Evolutionary conservation across 1,284 basidiomycete genomes (phyloP).

Genomic region (Inonotus hispidus): DNA sequence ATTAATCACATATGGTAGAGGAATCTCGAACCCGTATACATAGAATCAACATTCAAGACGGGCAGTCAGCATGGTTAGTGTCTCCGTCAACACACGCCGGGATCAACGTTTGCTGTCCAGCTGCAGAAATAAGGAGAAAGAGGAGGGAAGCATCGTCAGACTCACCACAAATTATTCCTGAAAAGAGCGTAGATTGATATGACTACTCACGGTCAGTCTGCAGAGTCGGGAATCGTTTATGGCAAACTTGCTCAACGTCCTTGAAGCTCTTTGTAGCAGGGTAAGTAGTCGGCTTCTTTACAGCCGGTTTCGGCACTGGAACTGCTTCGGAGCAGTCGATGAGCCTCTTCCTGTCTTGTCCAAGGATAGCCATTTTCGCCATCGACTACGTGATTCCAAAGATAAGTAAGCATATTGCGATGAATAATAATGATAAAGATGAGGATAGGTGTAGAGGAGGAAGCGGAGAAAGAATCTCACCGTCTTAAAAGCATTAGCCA

Average conservation of each 20-base stretch:
- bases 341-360: conserved; percentile 24
- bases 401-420: too few species aligned
- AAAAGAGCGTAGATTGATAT: too few species aligned
- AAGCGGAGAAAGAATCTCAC: background rate
- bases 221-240: conserved; percentile 14
- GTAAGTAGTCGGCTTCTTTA: conserved; percentile 15
- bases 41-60: background rate
- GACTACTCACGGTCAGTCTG: conserved; percentile 18
- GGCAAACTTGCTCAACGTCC: conserved; percentile 16
- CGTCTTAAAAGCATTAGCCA: conserved; percentile 28
- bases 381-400: conserved; percentile 22
- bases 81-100: conserved; percentile 16
- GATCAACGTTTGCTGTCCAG: conserved; percentile 13
- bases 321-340: conserved; percentile 22
- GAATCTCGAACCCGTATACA: too few species aligned
- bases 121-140: background rate
- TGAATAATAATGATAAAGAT: too few species aligned
- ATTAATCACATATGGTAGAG: too few species aligned
- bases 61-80: conserved; percentile 16
- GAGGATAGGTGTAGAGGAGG: background rate
- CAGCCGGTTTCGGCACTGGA: conserved; percentile 15
- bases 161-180: too few species aligned
- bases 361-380: conserved; percentile 30
- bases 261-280: conserved; percentile 16
- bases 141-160: background rate